These are phyloP conservation scores for Podaxis pistillaris DNA, from an alignment of 768 basidiomycete genomes.

Conservation along the genomic window DNA sequence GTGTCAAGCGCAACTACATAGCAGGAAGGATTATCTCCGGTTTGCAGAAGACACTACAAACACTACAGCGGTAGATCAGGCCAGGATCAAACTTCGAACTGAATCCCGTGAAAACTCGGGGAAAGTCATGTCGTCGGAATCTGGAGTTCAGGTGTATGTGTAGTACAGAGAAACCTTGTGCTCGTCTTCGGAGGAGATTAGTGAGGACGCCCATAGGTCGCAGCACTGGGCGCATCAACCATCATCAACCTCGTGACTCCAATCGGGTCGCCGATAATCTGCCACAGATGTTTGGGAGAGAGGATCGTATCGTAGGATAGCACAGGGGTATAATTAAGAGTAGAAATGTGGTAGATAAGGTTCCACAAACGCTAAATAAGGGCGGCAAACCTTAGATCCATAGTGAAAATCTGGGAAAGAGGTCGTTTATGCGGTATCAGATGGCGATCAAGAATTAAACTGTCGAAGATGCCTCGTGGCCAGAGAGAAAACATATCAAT, in stretches of 20 bases:
- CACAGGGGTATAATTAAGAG: neutral
- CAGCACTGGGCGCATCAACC: slow-evolving; percentile 1
- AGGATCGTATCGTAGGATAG: neutral
- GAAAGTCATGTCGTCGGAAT: neutral
- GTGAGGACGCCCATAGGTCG: neutral
- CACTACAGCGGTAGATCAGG: slow-evolving; percentile 6
- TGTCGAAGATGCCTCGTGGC: slow-evolving; percentile 13
- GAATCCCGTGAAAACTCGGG: neutral
- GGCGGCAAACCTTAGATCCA: slow-evolving; percentile 9
- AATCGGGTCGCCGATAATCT: neutral
- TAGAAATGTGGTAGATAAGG: neutral
- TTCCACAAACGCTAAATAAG: slow-evolving; percentile 4
- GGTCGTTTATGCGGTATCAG: neutral
- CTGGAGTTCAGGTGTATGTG: slow-evolving; percentile 2
- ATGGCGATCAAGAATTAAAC: slow-evolving; percentile 8
- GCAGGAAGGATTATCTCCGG: neutral
- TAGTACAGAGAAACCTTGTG: neutral
- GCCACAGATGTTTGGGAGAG: neutral
- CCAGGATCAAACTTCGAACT: slow-evolving; percentile 2
- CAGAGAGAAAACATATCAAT: slow-evolving; percentile 7
- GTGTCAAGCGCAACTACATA: neutral
- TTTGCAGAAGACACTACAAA: neutral
- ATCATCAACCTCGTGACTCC: neutral
- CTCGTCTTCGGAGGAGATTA: neutral
- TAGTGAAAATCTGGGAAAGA: neutral